Percentiles rank a stretch among this genome's conserved stretches.
These are phyloP conservation scores for Beauveria caledonica DNA, from an alignment of 2,329 filamentous ascomycete species.

Conservation along the genomic window DNA sequence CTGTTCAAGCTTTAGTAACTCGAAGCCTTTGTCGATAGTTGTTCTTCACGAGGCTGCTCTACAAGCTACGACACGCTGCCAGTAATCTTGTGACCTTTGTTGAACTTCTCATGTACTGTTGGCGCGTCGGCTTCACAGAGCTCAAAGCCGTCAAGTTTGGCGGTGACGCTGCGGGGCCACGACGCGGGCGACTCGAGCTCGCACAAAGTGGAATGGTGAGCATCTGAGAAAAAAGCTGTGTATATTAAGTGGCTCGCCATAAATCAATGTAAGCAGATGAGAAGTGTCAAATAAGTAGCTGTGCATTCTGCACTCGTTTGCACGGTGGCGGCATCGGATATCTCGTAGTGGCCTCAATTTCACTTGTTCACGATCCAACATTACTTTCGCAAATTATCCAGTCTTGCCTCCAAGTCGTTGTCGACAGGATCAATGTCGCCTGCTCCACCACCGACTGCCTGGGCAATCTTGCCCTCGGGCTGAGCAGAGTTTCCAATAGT, in stretches of 20 bases:
- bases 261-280: background rate
- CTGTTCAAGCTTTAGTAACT: too few species aligned
- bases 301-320: background rate
- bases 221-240: background rate
- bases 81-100: too few species aligned
- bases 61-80: too few species aligned
- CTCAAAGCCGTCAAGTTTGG: too few species aligned
- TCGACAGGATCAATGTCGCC: slow-evolving; percentile 63
- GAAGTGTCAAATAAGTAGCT: background rate
- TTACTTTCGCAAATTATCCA: slow-evolving; percentile 72
- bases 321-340: background rate
- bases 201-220: too few species aligned
- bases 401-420: slow-evolving; percentile 85
- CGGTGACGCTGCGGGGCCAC: too few species aligned
- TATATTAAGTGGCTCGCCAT: slow-evolving; percentile 3
- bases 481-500: slow-evolving; percentile 68
- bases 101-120: too few species aligned
- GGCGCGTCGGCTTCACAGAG: too few species aligned
- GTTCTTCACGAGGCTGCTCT: too few species aligned
- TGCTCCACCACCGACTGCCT: slow-evolving; percentile 64
- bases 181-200: too few species aligned
- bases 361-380: background rate
- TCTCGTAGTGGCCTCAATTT: background rate
- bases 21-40: too few species aligned
- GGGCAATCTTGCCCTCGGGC: slow-evolving; percentile 70